Evolutionary conservation across 805 yeast species (phyloP).

Genomic region (Saccharomycopsis microspora): DNA sequence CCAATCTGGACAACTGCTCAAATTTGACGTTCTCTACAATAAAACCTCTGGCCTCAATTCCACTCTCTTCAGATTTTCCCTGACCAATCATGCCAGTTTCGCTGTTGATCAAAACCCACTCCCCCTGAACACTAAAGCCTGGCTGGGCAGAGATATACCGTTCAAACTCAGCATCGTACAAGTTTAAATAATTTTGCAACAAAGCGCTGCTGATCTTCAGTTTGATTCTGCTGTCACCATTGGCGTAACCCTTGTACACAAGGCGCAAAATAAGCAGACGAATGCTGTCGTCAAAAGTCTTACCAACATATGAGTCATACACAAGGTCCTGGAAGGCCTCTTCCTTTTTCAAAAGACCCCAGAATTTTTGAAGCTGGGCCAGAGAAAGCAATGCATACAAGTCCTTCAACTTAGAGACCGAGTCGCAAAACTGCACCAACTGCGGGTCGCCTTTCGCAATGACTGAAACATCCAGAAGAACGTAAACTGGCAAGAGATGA

Average conservation of each 20-base stretch:
- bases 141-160: slow-evolving; percentile 1
- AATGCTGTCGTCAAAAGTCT: slow-evolving; percentile 9
- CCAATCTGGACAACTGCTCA: slow-evolving; percentile 15
- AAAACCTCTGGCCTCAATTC: background rate
- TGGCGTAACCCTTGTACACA: slow-evolving; percentile 14
- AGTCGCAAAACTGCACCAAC: slow-evolving; percentile 7
- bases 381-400: slow-evolving; percentile 11
- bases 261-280: slow-evolving; percentile 9
- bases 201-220: slow-evolving; percentile 9
- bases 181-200: slow-evolving; percentile 12
- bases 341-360: slow-evolving; percentile 12
- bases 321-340: slow-evolving; percentile 14
- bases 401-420: slow-evolving; percentile 10
- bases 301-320: slow-evolving; percentile 10
- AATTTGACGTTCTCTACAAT: slow-evolving; percentile 14
- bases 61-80: too few relatives aligned
- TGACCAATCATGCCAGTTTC: slow-evolving; percentile 4
- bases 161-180: slow-evolving; percentile 15
- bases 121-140: slow-evolving; percentile 6
- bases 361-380: slow-evolving; percentile 13
- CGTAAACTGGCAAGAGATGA: slow-evolving; percentile 29
- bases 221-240: slow-evolving; percentile 6
- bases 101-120: slow-evolving; percentile 11
- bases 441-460: slow-evolving; percentile 1
- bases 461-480: slow-evolving; percentile 2